Base-by-base conservation (phyloP, 2,329 filamentous ascomycete genomes). In the Balansia obtecta region DNA sequence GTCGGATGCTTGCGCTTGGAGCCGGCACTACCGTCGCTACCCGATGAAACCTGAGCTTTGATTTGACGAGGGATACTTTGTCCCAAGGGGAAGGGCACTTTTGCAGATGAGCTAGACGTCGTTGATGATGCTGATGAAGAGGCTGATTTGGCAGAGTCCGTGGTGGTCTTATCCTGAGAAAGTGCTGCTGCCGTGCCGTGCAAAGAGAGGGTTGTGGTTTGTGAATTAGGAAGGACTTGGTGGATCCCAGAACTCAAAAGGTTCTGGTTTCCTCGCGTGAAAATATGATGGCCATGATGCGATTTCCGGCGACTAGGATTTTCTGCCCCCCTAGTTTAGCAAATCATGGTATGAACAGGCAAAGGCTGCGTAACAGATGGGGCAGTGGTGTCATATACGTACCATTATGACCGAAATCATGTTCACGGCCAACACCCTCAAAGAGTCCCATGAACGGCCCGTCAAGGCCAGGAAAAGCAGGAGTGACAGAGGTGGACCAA, bases 1-100 rank as follows among this genome's bases (percentile, higher is more conserved):
- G 46, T 49, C 32, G 27, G 32, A 32, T 38, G 47, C 43, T 58
- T 55, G 49, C 55, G 56, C 49, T 55, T 56, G 18, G 56, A 54
- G n/a, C 52, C 44, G 27, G 42, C 42, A 40, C 49, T 53, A 30
- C 52, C 40, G 53, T 48, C 51, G 38, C 41, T 45, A 22, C 47
- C 18, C 16, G 50, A 50, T 3, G 52, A 52, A 48, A 20, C 47
- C n/a, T 42, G 46, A 30, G 39, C 44, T 38, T 40, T 40, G 6
- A 46, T 48, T 11, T 16, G 52, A 20, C 45, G 11, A 9, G 47
- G 18, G 13, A 37, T 11, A 33, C 47, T 30, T 18, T 27, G 32
- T 39, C 16, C 32, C 22, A 46, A 49, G 38, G 51, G 47, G 40
- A 45, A 22, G 13, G 42, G 37, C 30, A 27, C 46, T 11, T 27